These are phyloP conservation scores for Cladosporium sp. DNA, from an alignment of 2,329 filamentous ascomycete genomes.

Conservation along the genomic window DNA sequence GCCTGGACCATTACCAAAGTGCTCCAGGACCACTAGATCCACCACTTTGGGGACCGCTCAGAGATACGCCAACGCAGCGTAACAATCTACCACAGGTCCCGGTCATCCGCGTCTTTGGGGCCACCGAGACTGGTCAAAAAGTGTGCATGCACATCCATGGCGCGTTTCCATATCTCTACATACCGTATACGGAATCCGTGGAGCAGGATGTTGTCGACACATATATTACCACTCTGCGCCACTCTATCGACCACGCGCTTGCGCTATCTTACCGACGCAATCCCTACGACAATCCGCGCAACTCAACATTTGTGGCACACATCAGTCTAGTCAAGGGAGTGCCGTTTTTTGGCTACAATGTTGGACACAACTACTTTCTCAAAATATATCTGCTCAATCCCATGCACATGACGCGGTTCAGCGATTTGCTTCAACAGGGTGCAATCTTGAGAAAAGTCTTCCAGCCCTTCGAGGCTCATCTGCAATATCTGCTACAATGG, in stretches of 20 bases:
- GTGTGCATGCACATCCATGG: slow-evolving; percentile 96
- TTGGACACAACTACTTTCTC: slow-evolving; percentile 86
- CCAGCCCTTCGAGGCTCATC: slow-evolving; percentile 90
- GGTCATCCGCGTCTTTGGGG: slow-evolving; percentile 85
- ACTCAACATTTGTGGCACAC: slow-evolving; percentile 77
- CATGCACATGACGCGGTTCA: slow-evolving; percentile 78
- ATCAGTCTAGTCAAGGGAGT: slow-evolving; percentile 90
- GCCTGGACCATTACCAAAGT: slow-evolving; percentile 91
- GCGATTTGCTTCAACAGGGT: slow-evolving; percentile 85
- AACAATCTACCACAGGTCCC: slow-evolving; percentile 73
- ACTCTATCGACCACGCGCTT: slow-evolving; percentile 88
- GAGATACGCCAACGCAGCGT: slow-evolving; percentile 61
- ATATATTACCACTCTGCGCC: slow-evolving; percentile 76
- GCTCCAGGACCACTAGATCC: slow-evolving; percentile 79
- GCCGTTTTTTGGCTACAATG: slow-evolving; percentile 94
- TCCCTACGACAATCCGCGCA: slow-evolving; percentile 61
- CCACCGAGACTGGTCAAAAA: slow-evolving; percentile 92
- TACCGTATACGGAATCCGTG: slow-evolving; percentile 46
- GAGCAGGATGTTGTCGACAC: slow-evolving; percentile 60
- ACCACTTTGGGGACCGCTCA: slow-evolving; percentile 55
- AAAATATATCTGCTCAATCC: slow-evolving; percentile 96
- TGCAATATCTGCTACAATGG: slow-evolving; percentile 92
- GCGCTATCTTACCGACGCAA: slow-evolving; percentile 82
- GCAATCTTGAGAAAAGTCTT: slow-evolving; percentile 80
- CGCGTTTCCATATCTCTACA: slow-evolving; percentile 91